Conservation (phyloP, 768 basidiomycete genomes). For the Boletus rufocinnamomeus region DNA sequence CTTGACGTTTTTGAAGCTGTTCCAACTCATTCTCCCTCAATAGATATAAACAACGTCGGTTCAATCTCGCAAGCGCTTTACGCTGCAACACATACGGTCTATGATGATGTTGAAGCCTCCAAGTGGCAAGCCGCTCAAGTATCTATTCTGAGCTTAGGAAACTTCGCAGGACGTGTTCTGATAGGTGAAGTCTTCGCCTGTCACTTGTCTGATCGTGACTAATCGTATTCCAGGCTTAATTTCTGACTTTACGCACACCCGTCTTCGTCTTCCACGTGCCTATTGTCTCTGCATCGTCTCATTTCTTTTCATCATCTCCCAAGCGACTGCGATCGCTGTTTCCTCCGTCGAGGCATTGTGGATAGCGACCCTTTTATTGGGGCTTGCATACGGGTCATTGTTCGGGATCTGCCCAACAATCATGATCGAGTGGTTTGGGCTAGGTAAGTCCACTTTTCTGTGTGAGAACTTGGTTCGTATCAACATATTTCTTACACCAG, state of each 20-base stretch:
- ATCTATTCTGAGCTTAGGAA: constrained; percentile 77
- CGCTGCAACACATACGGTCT: constrained; percentile 57
- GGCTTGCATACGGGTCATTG: constrained; percentile 64
- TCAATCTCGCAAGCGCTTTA: constrained; percentile 71
- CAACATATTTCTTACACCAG: constrained; percentile 32
- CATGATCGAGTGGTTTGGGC: constrained; percentile 86
- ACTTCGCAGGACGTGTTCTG: constrained; percentile 74
- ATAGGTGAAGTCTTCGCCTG: constrained; percentile 50
- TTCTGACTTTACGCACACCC: constrained; percentile 64
- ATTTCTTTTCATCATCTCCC: constrained; percentile 68
- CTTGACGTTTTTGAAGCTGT: not conserved
- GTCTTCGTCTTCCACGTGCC: constrained; percentile 61
- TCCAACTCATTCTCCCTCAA: constrained; percentile 1
- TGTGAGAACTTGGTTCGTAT: not conserved
- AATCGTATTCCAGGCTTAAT: constrained; percentile 50
- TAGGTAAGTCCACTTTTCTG: constrained; percentile 52
- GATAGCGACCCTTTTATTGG: constrained; percentile 40
- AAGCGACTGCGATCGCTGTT: constrained; percentile 56
- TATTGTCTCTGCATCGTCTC: constrained; percentile 72
- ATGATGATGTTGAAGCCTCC: constrained; percentile 67
- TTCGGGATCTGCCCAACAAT: constrained; percentile 79
- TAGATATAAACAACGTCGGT: constrained; percentile 88
- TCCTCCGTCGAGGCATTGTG: constrained; percentile 66
- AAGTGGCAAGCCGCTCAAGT: constrained; percentile 86
- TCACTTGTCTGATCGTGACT: not conserved